Evolutionary conservation across 768 basidiomycete species (phyloP).

Genomic region (Phylloporus arenicola): DNA sequence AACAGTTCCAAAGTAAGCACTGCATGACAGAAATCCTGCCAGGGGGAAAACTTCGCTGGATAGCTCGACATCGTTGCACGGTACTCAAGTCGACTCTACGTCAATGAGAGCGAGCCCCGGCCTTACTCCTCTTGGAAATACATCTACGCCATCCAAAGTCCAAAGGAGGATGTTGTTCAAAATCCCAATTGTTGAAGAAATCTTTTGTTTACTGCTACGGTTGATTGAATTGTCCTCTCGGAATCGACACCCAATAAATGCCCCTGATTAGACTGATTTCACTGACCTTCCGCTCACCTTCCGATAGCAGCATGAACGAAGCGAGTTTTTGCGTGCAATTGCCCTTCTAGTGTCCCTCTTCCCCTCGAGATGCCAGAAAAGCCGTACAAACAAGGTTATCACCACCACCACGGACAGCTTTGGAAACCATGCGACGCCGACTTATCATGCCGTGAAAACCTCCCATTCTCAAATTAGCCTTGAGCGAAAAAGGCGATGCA

Average conservation of each 20-base stretch:
- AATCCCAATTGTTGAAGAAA: not conserved
- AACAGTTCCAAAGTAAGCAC: not conserved
- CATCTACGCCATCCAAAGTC: conserved; percentile 1
- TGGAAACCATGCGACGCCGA: conserved; percentile 18
- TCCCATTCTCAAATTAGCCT: not conserved
- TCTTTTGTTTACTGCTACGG: not conserved
- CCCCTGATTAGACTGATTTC: not conserved
- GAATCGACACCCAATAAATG: not conserved
- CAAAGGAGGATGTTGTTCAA: not conserved
- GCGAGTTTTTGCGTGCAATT: not conserved
- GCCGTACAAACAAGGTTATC: conserved; percentile 6
- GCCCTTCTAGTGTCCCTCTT: not conserved
- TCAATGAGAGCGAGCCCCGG: not conserved
- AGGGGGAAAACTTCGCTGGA: not conserved
- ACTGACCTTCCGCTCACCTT: not conserved
- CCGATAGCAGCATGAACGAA: not conserved
- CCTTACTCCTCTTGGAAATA: not conserved
- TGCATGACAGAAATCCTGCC: not conserved
- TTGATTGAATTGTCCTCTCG: conserved; percentile 3
- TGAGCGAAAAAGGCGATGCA: conserved; percentile 5
- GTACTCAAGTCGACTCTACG: not conserved
- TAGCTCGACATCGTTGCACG: not conserved
- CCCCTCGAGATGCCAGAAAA: not conserved
- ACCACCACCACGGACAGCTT: conserved; percentile 8
- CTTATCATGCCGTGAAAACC: conserved; percentile 23